Base-by-base conservation (phyloP, 2,329 filamentous ascomycete species). In the Sporothrix humicola region DNA sequence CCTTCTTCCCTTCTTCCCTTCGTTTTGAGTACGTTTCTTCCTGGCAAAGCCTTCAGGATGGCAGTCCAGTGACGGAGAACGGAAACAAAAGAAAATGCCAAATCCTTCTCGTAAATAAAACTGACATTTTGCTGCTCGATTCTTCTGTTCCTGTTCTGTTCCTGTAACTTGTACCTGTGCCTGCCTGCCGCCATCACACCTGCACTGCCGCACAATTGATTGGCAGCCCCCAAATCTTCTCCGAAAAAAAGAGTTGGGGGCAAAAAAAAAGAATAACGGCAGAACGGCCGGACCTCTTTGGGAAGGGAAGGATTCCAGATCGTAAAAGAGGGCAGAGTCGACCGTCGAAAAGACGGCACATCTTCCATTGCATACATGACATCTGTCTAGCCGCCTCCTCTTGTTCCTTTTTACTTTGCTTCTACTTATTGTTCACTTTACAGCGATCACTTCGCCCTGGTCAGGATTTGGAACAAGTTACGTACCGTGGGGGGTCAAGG, bases 51-150 rank as follows among this genome's bases (percentile, higher is more conserved):
- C 31, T 37, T 7, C 17, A 59, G 56, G 56, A 37, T 59, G 6
- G 56, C 31, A 5, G 31, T 37, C 31, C 31, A 37, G 31, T 5
- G 31, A 37, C 7, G 31, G 31, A 37, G 31, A 37, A 37, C 31
- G 31, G 31, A 37, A 37, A 37, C 31, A 37, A 37, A 37, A 37
- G 7, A 37, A 37, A 37, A 37, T 5, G 31, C 7, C 7, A 31
- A 13, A 23, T 58, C 54, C 54, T 58, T 31, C 54, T 58, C 23
- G 54, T 31, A 58, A 58, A 58, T 31, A 58, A 58, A 31, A 58
- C 9, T 10, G 2, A 37, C 31, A 7, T 3, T 37, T 2, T 37
- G 5, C 5, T 37, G 31, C 5, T 37, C 7, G 31, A 37, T 37
- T 37, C 31, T 37, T 37, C 7, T 37, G 31, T 37, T 37, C 31